Evolutionary conservation across 495 filamentous ascomycete genomes (phyloP).

Genomic region (Platismatia glauca): DNA sequence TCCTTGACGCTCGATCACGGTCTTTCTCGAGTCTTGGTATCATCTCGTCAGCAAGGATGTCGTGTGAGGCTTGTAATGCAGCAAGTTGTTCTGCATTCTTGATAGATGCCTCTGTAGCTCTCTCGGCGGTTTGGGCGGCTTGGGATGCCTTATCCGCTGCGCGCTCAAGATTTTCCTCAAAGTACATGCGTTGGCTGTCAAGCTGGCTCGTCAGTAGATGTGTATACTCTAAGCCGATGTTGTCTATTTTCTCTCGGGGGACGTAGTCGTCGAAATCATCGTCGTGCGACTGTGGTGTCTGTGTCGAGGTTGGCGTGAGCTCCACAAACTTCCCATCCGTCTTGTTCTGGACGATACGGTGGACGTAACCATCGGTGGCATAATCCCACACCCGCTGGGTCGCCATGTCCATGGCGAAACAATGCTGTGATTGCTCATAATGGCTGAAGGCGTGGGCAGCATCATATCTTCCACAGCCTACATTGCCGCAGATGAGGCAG

Average conservation of each 20-base stretch:
- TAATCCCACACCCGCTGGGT: conserved; percentile 99
- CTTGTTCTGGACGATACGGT: conserved; percentile 87
- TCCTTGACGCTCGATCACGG: conserved; percentile 53
- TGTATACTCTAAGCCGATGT: conserved; percentile 86
- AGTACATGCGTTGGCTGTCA: conserved; percentile 85
- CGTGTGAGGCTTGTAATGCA: conserved; percentile 47
- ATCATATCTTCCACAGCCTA: conserved; percentile 92
- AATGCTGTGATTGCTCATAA: conserved; percentile 81
- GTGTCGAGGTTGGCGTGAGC: conserved; percentile 45
- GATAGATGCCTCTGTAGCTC: conserved; percentile 47
- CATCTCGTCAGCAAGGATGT: conserved; percentile 45
- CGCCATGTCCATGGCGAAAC: conserved; percentile 82
- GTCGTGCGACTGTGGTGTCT: conserved; percentile 22
- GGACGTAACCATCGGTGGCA: conserved; percentile 86
- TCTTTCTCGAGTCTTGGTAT: conserved; percentile 63
- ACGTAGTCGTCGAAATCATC: conserved; percentile 57
- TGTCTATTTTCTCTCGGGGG: conserved; percentile 83
- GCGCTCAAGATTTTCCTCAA: conserved; percentile 85
- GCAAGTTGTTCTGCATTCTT: conserved; percentile 43
- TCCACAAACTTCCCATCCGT: conserved; percentile 85
- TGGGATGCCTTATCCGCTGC: conserved; percentile 83
- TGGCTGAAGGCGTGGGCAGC: conserved; percentile 88
- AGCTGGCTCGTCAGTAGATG: conserved; percentile 86
- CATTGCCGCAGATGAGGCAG: conserved; percentile 84
- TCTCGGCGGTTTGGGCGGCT: conserved; percentile 56